phyloP scores from a whole-genome alignment of 2,329 filamentous ascomycete genomes.

The Dothistroma septosporum region DNA sequence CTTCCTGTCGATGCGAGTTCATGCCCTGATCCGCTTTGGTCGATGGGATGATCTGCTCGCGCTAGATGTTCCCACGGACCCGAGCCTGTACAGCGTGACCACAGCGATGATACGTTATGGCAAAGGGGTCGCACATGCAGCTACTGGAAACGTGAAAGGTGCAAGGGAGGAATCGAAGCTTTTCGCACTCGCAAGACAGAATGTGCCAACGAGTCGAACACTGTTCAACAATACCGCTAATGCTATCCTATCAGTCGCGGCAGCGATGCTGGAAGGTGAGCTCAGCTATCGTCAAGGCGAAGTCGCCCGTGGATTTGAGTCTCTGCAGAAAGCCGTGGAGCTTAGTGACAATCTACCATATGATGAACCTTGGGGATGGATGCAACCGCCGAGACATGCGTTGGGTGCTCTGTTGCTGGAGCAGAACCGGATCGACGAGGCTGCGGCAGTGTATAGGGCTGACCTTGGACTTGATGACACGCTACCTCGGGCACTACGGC shows the following conservation, averaged over 20 bases:
- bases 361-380: slow-evolving; percentile 74
- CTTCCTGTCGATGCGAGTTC: slow-evolving; percentile 63
- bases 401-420: slow-evolving; percentile 65
- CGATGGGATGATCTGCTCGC: slow-evolving; percentile 63
- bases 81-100: slow-evolving; percentile 62
- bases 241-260: slow-evolving; percentile 58
- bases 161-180: slow-evolving; percentile 50
- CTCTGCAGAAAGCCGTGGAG: slow-evolving; percentile 54
- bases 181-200: slow-evolving; percentile 51
- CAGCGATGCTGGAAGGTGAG: slow-evolving; percentile 68
- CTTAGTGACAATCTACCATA: slow-evolving; percentile 62
- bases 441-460: slow-evolving; percentile 36
- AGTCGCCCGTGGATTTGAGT: slow-evolving; percentile 49
- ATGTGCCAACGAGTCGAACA: slow-evolving; percentile 57
- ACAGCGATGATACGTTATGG: slow-evolving; percentile 66
- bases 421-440: slow-evolving; percentile 47
- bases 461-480: slow-evolving; percentile 45
- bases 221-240: slow-evolving; percentile 65
- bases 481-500: slow-evolving; percentile 60
- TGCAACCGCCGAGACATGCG: slow-evolving; percentile 68
- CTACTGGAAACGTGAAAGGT: slow-evolving; percentile 51
- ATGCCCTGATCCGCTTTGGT: slow-evolving; percentile 70
- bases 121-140: slow-evolving; percentile 63
- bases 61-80: slow-evolving; percentile 55
- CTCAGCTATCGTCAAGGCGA: slow-evolving; percentile 64